phyloP scores from a whole-genome alignment of 2,329 filamentous ascomycete genomes.

The Albifimbria verrucaria region DNA sequence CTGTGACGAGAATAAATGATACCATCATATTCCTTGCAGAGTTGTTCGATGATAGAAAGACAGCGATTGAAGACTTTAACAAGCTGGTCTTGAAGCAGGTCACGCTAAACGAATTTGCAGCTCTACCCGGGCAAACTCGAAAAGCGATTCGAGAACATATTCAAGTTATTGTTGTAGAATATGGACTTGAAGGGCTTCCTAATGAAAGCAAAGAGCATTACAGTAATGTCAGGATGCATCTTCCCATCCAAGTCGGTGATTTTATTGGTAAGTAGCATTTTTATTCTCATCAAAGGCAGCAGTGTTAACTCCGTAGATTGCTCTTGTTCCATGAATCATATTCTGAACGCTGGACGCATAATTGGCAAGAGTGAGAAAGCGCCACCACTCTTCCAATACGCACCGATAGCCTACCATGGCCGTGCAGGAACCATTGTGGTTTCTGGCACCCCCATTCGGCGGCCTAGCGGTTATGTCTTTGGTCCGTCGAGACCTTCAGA shows the following conservation, averaged over 20 bases:
- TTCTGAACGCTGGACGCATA: constrained; percentile 44
- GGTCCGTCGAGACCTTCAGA: constrained; percentile 13
- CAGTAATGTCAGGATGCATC: constrained; percentile 36
- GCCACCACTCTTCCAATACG: constrained; percentile 43
- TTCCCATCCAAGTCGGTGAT: constrained; percentile 53
- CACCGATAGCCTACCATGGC: constrained; percentile 51
- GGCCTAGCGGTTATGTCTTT: constrained; percentile 43
- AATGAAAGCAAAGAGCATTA: constrained; percentile 10
- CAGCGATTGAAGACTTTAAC: constrained; percentile 15
- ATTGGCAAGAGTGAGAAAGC: constrained; percentile 34
- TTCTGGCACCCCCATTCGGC: constrained; percentile 42
- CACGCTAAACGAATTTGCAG: constrained; percentile 11
- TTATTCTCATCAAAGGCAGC: background rate
- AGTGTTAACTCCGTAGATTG: constrained; percentile 40
- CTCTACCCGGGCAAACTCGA: background rate
- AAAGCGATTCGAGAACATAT: background rate
- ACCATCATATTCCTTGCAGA: constrained; percentile 49
- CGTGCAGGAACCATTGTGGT: constrained; percentile 50
- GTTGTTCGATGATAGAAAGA: constrained; percentile 28
- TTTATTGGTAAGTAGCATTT: constrained; percentile 35
- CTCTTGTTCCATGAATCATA: constrained; percentile 50
- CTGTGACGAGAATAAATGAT: constrained; percentile 48
- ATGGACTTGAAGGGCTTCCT: constrained; percentile 5
- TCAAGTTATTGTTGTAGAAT: background rate
- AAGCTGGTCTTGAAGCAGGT: background rate